A percentile compares a stretch with the other conserved stretches of the same genome.
Conservation (phyloP, 345 rosid species). For the Noccaea caerulescens region DNA sequence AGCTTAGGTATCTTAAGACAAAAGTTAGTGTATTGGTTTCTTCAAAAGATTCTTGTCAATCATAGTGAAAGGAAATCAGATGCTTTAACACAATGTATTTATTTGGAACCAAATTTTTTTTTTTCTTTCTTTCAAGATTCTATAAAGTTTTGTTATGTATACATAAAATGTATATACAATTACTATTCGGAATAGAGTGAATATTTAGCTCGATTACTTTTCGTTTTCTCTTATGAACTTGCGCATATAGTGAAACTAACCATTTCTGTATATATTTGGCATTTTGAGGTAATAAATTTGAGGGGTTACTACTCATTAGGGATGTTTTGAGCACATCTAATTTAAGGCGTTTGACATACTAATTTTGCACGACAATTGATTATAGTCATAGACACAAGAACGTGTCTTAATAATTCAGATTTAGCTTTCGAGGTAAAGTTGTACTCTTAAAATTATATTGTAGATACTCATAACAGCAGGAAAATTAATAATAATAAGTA, state of each 20-base stretch:
- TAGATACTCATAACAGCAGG: slow-evolving; percentile 39
- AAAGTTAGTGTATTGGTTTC: slow-evolving; percentile 23
- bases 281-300: background rate
- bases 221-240: no score
- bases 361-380: slow-evolving; percentile 13
- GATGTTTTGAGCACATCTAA: slow-evolving; percentile 20
- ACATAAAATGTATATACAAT: background rate
- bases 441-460: slow-evolving; percentile 31
- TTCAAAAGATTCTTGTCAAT: slow-evolving; percentile 24
- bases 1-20: slow-evolving; percentile 35
- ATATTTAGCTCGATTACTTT: background rate
- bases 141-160: background rate
- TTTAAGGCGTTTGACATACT: slow-evolving; percentile 3
- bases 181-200: background rate
- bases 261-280: background rate
- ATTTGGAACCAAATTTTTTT: background rate
- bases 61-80: slow-evolving; percentile 12
- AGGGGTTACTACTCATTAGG: background rate
- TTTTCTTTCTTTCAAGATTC: background rate
- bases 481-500: slow-evolving; percentile 16
- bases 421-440: slow-evolving; percentile 41
- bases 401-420: slow-evolving; percentile 38
- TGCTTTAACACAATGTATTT: slow-evolving; percentile 1
- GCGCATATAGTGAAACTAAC: background rate
- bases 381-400: slow-evolving; percentile 33